A percentile compares a stretch with the other conserved stretches of the same genome.
Conservation (phyloP, 495 filamentous ascomycete genomes). For the Pyrenula massariospora region DNA sequence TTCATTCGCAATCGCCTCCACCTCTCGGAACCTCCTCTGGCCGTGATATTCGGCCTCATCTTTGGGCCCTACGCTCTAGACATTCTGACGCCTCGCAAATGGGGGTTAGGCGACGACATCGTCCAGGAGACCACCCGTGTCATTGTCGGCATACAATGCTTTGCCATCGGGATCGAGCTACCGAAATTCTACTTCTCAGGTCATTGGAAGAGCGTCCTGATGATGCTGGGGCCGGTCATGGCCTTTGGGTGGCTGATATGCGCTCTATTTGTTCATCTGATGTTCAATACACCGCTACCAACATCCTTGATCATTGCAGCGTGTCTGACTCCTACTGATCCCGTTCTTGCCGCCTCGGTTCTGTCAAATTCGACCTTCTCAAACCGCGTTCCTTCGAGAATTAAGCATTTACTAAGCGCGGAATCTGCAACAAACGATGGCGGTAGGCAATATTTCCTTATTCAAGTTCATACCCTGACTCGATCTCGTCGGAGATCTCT, state of each 20-base stretch:
- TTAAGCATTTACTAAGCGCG: constrained; percentile 32
- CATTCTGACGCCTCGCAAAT: constrained; percentile 22
- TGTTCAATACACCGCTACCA: constrained; percentile 22
- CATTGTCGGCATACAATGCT: constrained; percentile 35
- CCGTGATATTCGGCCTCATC: constrained; percentile 31
- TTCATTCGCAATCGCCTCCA: constrained; percentile 38
- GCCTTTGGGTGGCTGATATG: constrained; percentile 34
- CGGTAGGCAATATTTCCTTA: too few relatives aligned
- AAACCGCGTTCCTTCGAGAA: constrained; percentile 25
- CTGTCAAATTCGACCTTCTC: constrained; percentile 32
- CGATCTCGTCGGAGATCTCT: too few relatives aligned
- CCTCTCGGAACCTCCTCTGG: constrained; percentile 39
- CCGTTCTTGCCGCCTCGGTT: constrained; percentile 33
- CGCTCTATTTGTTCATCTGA: constrained; percentile 20
- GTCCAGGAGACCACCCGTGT: constrained; percentile 33
- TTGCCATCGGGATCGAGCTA: constrained; percentile 33
- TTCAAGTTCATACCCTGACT: too few relatives aligned
- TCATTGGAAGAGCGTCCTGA: constrained; percentile 28
- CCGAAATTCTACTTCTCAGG: constrained; percentile 29
- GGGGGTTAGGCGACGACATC: constrained; percentile 29
- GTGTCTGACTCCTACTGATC: constrained; percentile 39
- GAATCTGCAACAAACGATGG: constrained; percentile 41
- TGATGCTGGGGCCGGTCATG: constrained; percentile 40
- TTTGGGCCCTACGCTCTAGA: constrained; percentile 24
- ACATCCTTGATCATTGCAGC: constrained; percentile 33